These are phyloP conservation scores for Aspergillus cavernicola DNA, from an alignment of 495 filamentous ascomycete genomes.

Conservation along the genomic window DNA sequence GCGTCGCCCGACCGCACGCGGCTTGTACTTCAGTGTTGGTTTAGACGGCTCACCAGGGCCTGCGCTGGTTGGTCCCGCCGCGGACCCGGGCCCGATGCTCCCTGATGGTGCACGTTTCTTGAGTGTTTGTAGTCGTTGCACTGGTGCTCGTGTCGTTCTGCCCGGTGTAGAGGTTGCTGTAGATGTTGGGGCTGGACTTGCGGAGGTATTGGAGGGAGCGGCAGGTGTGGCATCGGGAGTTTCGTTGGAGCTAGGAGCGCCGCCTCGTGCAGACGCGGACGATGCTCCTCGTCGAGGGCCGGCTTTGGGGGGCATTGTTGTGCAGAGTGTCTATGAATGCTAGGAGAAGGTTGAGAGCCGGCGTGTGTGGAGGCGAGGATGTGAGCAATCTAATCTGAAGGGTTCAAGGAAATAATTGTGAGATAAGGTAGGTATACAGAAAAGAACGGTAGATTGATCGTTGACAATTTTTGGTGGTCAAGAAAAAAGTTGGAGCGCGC, in stretches of 20 bases:
- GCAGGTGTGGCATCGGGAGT: neutral
- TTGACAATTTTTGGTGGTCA: neutral
- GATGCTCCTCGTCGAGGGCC: slow-evolving; percentile 31
- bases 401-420: too few species aligned
- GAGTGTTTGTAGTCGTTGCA: slow-evolving; percentile 43
- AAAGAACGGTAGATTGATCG: neutral
- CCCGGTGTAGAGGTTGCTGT: slow-evolving; percentile 11
- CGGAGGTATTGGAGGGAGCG: slow-evolving; percentile 15
- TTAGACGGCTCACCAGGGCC: slow-evolving; percentile 28
- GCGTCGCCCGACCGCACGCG: slow-evolving; percentile 42
- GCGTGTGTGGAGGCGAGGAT: too few species aligned
- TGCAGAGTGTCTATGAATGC: neutral
- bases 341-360: too few species aligned
- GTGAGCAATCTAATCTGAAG: too few species aligned
- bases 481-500: slow-evolving; percentile 16
- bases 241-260: slow-evolving; percentile 2
- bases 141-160: slow-evolving; percentile 27
- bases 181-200: slow-evolving; percentile 6
- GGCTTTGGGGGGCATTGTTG: slow-evolving; percentile 4
- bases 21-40: slow-evolving; percentile 46
- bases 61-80: slow-evolving; percentile 1
- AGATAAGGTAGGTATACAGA: too few species aligned
- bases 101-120: slow-evolving; percentile 38
- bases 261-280: slow-evolving; percentile 7
- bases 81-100: slow-evolving; percentile 28